phyloP scores from a whole-genome alignment of 2,329 filamentous ascomycete species.

The Fusarium austroafricanum region DNA sequence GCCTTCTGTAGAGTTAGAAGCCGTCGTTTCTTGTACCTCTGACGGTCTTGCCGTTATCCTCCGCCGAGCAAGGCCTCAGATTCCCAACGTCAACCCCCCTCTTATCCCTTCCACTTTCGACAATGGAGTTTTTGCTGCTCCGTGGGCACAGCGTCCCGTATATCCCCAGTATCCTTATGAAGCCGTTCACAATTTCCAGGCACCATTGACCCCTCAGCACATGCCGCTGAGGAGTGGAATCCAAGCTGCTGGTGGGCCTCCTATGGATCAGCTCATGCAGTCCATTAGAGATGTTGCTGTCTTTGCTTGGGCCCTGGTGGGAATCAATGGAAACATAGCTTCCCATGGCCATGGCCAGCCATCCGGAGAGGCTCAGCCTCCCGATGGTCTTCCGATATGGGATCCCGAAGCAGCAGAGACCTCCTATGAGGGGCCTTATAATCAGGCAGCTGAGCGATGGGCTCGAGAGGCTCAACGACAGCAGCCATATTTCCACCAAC shows the following conservation, averaged over 20 bases:
- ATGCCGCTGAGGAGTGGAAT: constrained; percentile 59
- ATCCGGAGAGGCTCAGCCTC: constrained; percentile 70
- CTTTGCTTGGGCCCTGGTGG: constrained; percentile 87
- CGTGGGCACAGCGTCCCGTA: constrained; percentile 79
- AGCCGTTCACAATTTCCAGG: constrained; percentile 30
- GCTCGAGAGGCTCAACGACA: constrained; percentile 16
- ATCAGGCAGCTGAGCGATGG: constrained; percentile 44
- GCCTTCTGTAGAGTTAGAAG: constrained; percentile 78
- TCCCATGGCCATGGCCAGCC: constrained; percentile 72
- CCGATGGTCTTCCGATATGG: constrained; percentile 45
- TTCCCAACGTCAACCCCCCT: constrained; percentile 68
- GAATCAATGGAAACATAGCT: constrained; percentile 81
- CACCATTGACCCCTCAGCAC: constrained; percentile 56
- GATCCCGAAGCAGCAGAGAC: constrained; percentile 34
- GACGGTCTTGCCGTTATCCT: constrained; percentile 87
- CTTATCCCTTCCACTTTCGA: constrained; percentile 59
- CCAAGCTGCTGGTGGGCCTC: constrained; percentile 63
- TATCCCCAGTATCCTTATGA: constrained; percentile 58
- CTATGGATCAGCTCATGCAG: constrained; percentile 75
- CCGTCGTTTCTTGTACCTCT: constrained; percentile 90
- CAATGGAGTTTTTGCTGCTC: constrained; percentile 80
- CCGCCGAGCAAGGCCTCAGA: constrained; percentile 76
- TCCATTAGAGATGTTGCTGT: constrained; percentile 86
- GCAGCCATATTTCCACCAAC: background rate
- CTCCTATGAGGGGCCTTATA: constrained; percentile 41